A percentile compares a stretch with the other conserved stretches of the same genome.
Evolutionary conservation across 768 basidiomycete genomes (phyloP).

Genomic region (Fomitopsis serialis): DNA sequence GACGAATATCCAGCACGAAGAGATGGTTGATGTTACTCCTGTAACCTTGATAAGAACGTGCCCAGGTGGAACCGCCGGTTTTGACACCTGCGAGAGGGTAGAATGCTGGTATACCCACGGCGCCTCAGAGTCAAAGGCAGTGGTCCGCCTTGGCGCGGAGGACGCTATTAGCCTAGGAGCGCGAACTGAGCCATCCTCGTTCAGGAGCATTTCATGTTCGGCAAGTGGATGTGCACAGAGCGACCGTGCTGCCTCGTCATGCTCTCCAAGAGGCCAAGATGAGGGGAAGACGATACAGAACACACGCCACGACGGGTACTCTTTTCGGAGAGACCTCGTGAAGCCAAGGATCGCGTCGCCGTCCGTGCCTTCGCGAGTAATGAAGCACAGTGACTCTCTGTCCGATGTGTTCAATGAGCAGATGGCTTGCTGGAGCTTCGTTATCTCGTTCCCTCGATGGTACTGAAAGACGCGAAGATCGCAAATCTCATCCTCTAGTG

Average conservation of each 20-base stretch:
- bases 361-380: slow-evolving; percentile 10
- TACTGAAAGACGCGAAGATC: slow-evolving; percentile 5
- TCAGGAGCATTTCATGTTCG: neutral
- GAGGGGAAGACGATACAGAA: slow-evolving; percentile 23
- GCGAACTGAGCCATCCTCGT: neutral
- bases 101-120: neutral
- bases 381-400: neutral
- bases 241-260: neutral
- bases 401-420: neutral
- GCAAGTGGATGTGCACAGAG: neutral
- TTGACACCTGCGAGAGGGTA: neutral
- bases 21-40: neutral
- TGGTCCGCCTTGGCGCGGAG: too few species aligned
- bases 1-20: neutral
- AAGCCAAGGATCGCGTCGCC: slow-evolving; percentile 29
- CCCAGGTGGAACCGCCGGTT: neutral
- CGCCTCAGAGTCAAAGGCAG: neutral
- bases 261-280: slow-evolving; percentile 2
- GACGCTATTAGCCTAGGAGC: too few species aligned
- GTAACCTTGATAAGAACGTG: slow-evolving; percentile 2
- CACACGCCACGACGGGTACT: slow-evolving; percentile 27
- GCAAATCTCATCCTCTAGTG: neutral
- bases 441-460: slow-evolving; percentile 15
- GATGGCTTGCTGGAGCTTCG: slow-evolving; percentile 12
- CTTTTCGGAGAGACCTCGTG: slow-evolving; percentile 23